Conservation (phyloP, 2,329 filamentous ascomycete species). For the Ciborinia camelliae region DNA sequence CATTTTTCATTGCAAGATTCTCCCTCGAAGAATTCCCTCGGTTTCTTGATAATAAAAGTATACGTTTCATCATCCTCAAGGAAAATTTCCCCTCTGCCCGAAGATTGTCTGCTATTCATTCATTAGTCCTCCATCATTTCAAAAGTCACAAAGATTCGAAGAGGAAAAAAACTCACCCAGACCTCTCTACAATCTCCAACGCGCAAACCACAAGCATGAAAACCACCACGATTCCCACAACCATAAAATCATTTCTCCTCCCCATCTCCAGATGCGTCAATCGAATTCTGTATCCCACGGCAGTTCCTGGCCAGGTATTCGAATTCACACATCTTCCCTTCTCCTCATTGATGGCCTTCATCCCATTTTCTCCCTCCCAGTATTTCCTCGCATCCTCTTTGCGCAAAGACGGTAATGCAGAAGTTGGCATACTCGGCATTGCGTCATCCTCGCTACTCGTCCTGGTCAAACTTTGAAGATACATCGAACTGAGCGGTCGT, state of each 20-base stretch:
- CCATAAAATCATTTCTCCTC: slow-evolving; percentile 30
- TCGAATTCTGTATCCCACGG: slow-evolving; percentile 16
- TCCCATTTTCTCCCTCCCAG: slow-evolving; percentile 22
- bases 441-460: slow-evolving; percentile 13
- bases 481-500: slow-evolving; percentile 28
- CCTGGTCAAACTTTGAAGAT: slow-evolving; percentile 30
- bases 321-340: not conserved
- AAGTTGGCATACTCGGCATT: slow-evolving; percentile 28
- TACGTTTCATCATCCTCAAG: slow-evolving; percentile 29
- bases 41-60: slow-evolving; percentile 25
- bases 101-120: not conserved
- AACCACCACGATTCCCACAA: slow-evolving; percentile 34
- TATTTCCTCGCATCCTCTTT: slow-evolving; percentile 29
- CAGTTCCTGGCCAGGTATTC: slow-evolving; percentile 10
- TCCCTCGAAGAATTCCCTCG: not conserved
- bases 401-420: slow-evolving; percentile 27
- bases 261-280: slow-evolving; percentile 16
- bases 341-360: not conserved
- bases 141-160: not conserved
- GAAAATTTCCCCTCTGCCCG: slow-evolving; percentile 26
- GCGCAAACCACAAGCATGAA: slow-evolving; percentile 28
- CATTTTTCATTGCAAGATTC: not conserved
- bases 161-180: not conserved
- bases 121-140: too few species aligned
- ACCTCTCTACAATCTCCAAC: slow-evolving; percentile 28